Evolutionary conservation across 1,139 yeast species (phyloP).

Genomic region (Petasospora rhodanensis): DNA sequence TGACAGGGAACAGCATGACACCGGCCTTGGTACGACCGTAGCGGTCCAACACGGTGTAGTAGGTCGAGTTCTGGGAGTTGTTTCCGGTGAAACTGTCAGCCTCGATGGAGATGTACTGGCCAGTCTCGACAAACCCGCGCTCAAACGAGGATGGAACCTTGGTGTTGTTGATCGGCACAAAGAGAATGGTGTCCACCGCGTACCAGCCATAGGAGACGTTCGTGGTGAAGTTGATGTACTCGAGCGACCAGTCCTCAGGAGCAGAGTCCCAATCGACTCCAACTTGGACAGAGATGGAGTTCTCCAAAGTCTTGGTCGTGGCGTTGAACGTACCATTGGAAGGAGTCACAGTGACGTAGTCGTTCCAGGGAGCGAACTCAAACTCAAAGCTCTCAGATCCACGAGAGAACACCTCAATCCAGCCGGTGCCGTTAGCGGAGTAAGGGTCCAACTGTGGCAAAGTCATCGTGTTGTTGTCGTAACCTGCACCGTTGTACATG

Average conservation of each 20-base stretch:
- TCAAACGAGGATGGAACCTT: conserved; percentile 4
- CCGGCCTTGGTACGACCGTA: conserved; percentile 11
- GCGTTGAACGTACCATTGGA: conserved; percentile 6
- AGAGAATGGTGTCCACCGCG: conserved; percentile 4
- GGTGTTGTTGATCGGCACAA: conserved; percentile 11
- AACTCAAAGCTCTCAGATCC: conserved; percentile 10
- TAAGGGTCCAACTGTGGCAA: conserved; percentile 9
- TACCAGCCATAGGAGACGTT: conserved; percentile 8
- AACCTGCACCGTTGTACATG: conserved; percentile 5
- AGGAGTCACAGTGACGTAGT: conserved; percentile 7
- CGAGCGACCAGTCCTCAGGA: conserved; percentile 8
- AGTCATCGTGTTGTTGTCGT: conserved; percentile 9
- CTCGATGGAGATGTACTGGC: conserved; percentile 10
- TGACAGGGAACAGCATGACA: conserved; percentile 11
- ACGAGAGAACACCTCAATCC: conserved; percentile 10
- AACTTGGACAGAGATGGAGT: conserved; percentile 6
- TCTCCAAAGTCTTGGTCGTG: conserved; percentile 6
- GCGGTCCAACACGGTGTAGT: conserved; percentile 7
- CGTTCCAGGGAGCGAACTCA: conserved; percentile 10
- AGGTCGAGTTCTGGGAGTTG: conserved; percentile 5
- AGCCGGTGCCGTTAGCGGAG: conserved; percentile 6
- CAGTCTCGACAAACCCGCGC: conserved; percentile 10
- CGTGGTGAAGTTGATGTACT: conserved; percentile 12
- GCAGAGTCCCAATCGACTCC: conserved; percentile 11
- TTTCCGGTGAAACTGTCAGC: conserved; percentile 9